These are phyloP conservation scores for Pisolithus sp. DNA, from an alignment of 768 basidiomycete genomes.

Conservation along the genomic window DNA sequence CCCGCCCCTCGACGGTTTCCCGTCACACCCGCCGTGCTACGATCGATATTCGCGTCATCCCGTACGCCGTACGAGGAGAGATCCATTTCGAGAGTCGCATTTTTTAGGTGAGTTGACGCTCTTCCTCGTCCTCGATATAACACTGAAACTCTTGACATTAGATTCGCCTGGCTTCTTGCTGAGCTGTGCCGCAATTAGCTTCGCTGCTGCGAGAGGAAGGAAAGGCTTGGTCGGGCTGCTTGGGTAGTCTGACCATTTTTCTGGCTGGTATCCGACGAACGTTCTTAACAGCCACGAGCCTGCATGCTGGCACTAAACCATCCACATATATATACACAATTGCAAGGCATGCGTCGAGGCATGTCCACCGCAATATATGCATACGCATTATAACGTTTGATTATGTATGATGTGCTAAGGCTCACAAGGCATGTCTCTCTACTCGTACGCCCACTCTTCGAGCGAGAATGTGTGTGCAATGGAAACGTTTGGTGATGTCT, in stretches of 20 bases:
- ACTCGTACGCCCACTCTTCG: no score
- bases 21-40: conserved; percentile 74
- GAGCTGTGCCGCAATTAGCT: conserved; percentile 74
- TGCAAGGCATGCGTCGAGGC: no score
- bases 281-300: no score
- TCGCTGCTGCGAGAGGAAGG: conserved; percentile 65
- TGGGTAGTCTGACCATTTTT: conserved; percentile 42
- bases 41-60: conserved; percentile 83
- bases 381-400: no score
- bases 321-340: no score
- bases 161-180: conserved; percentile 79
- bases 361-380: no score
- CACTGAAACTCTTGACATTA: conserved; percentile 20
- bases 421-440: no score
- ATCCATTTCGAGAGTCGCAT: conserved; percentile 76
- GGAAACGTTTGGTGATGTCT: no score
- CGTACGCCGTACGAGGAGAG: conserved; percentile 77
- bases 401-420: no score
- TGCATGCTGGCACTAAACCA: no score
- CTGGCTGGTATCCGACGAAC: no score
- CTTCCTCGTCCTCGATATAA: neutral
- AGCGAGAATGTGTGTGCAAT: no score
- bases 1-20: conserved; percentile 61
- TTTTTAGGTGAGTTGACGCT: conserved; percentile 57
- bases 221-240: conserved; percentile 60